Percentiles rank a stretch among this genome's conserved stretches.
phyloP scores from a whole-genome alignment of 2,329 filamentous ascomycete species.

The Fusarium tjaetaba region DNA sequence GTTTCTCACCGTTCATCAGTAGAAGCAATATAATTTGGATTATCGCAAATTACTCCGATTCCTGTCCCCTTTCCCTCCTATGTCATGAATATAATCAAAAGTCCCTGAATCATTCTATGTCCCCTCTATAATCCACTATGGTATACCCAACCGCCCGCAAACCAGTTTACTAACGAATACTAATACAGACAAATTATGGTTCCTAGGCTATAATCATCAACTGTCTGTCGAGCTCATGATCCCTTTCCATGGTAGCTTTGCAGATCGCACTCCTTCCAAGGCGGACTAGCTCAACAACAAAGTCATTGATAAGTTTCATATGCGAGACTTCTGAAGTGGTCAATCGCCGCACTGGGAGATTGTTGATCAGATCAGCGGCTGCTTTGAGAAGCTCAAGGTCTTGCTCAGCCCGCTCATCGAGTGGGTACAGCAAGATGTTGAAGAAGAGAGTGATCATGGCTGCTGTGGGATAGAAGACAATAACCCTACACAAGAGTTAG shows the following conservation, averaged over 20 bases:
- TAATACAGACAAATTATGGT: not conserved
- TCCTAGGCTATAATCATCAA: not conserved
- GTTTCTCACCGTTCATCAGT: not conserved
- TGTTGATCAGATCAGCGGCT: conserved; percentile 55
- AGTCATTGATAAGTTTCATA: conserved; percentile 54
- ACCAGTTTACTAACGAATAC: not conserved
- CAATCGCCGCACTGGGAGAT: conserved; percentile 45
- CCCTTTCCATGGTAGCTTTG: conserved; percentile 6
- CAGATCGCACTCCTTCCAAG: conserved; percentile 55
- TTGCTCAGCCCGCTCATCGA: conserved; percentile 52
- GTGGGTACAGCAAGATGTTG: conserved; percentile 61
- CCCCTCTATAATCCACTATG: not conserved
- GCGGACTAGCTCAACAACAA: conserved; percentile 56
- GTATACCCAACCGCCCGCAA: not conserved
- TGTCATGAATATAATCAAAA: not conserved
- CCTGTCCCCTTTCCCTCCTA: not conserved
- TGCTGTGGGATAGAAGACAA: conserved; percentile 66
- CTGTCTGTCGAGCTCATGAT: not conserved
- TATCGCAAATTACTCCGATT: not conserved
- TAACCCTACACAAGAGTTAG: conserved; percentile 51
- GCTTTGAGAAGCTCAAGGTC: conserved; percentile 59
- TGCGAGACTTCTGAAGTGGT: conserved; percentile 52
- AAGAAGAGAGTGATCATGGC: conserved; percentile 65
- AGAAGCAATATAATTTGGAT: not conserved
- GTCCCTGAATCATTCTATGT: not conserved